Evolutionary conservation across 2,329 filamentous ascomycete species (phyloP).

Genomic region (Beauveria bassiana): DNA sequence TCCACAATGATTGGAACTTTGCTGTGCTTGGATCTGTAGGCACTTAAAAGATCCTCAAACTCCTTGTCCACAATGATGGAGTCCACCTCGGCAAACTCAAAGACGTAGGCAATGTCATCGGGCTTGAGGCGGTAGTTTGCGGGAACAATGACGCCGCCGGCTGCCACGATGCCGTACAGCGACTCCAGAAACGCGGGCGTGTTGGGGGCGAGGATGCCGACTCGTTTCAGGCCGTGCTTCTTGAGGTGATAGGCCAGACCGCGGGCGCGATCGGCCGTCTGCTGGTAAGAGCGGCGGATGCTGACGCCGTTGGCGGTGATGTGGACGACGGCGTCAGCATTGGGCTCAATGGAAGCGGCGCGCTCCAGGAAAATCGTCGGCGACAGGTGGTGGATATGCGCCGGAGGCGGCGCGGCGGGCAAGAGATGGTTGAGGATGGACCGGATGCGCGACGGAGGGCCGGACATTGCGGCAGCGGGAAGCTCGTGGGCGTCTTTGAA

Average conservation of each 20-base stretch:
- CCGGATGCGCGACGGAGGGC: constrained; percentile 51
- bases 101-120: constrained; percentile 86
- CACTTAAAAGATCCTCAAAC: constrained; percentile 61
- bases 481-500: too few species aligned
- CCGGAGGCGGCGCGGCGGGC: constrained; percentile 33
- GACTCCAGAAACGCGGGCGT: constrained; percentile 90
- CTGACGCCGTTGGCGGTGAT: constrained; percentile 68
- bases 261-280: constrained; percentile 77
- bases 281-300: constrained; percentile 68
- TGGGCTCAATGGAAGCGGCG: constrained; percentile 79
- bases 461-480: constrained; percentile 47
- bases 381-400: constrained; percentile 69
- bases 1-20: constrained; percentile 70
- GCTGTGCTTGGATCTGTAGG: constrained; percentile 54
- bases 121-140: constrained; percentile 60
- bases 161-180: constrained; percentile 79
- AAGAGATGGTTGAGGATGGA: constrained; percentile 47
- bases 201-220: constrained; percentile 84
- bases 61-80: constrained; percentile 81
- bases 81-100: constrained; percentile 80
- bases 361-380: constrained; percentile 83
- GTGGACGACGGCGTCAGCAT: constrained; percentile 79
- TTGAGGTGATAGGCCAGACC: constrained; percentile 83
- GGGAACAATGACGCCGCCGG: constrained; percentile 68
- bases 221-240: constrained; percentile 63